Conservation (phyloP, 805 yeast genomes). For the Candida silvatica region DNA sequence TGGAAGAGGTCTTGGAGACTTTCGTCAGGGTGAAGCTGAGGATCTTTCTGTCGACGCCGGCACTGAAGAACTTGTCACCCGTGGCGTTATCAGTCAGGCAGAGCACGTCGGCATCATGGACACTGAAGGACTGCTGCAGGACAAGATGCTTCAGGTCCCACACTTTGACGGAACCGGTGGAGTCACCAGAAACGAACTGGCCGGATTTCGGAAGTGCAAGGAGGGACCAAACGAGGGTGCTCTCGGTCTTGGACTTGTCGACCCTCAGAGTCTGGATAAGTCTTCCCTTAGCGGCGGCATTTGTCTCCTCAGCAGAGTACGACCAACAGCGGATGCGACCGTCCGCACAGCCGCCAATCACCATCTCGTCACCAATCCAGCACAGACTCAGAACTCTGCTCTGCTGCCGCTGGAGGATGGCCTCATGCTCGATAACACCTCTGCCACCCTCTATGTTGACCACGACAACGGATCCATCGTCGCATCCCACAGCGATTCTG, state of each 20-base stretch:
- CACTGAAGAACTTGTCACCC: constrained; percentile 66
- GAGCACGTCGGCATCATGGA: constrained; percentile 88
- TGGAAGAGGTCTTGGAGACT: constrained; percentile 25
- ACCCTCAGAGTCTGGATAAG: constrained; percentile 83
- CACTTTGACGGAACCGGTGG: constrained; percentile 86
- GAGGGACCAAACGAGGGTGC: constrained; percentile 89
- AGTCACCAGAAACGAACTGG: constrained; percentile 92
- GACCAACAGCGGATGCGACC: constrained; percentile 86
- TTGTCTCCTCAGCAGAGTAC: constrained; percentile 24
- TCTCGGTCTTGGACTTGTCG: constrained; percentile 77
- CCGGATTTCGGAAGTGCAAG: constrained; percentile 49
- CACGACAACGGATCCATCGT: constrained; percentile 83
- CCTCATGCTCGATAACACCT: constrained; percentile 72
- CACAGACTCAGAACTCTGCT: constrained; percentile 70
- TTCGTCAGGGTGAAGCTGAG: constrained; percentile 55
- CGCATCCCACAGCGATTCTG: constrained; percentile 85
- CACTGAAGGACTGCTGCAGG: constrained; percentile 68
- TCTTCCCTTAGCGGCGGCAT: constrained; percentile 38
- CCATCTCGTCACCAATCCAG: constrained; percentile 58
- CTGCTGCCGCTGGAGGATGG: constrained; percentile 74
- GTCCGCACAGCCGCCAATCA: constrained; percentile 94
- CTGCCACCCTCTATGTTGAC: constrained; percentile 79
- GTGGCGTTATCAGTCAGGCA: constrained; percentile 52
- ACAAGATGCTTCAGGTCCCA: constrained; percentile 84
- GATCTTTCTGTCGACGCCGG: constrained; percentile 91